Conservation (phyloP, 2,329 filamentous ascomycete genomes). For the Orbilia quercus region DNA sequence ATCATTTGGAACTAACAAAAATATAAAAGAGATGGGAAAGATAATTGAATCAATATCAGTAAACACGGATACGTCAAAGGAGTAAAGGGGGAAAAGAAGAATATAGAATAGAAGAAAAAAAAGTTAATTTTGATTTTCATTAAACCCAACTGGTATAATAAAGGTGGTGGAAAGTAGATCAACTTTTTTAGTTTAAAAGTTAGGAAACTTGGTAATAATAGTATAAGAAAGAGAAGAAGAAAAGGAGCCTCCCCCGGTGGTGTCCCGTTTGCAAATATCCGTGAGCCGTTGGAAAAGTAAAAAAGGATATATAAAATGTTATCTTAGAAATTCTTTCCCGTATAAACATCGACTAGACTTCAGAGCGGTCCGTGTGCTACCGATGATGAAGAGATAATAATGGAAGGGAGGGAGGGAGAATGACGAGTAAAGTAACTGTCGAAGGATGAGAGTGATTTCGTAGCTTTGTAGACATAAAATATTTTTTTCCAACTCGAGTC, state of each 20-base stretch:
- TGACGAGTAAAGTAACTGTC: constrained; percentile 4
- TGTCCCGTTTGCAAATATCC: neutral
- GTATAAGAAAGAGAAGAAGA: too few relatives aligned
- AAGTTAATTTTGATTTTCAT: constrained; percentile 48
- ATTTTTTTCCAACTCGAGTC: constrained; percentile 48
- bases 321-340: constrained; percentile 15
- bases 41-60: too few relatives aligned
- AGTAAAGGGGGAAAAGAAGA: constrained; percentile 6
- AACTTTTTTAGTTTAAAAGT: constrained; percentile 50
- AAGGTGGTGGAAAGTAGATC: constrained; percentile 16
- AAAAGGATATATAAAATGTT: neutral
- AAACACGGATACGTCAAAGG: too few relatives aligned
- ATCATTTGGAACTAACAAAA: neutral
- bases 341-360: constrained; percentile 19
- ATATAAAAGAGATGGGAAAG: constrained; percentile 2
- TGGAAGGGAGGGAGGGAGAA: neutral
- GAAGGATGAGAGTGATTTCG: constrained; percentile 21
- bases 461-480: constrained; percentile 25
- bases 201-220: constrained; percentile 34
- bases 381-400: constrained; percentile 1
- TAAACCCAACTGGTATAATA: constrained; percentile 43
- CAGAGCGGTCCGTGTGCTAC: neutral
- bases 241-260: constrained; percentile 4
- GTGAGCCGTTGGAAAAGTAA: constrained; percentile 3
- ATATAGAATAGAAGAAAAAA: neutral